phyloP scores from a whole-genome alignment of 345 rosid species.

The Microcos paniculata region DNA sequence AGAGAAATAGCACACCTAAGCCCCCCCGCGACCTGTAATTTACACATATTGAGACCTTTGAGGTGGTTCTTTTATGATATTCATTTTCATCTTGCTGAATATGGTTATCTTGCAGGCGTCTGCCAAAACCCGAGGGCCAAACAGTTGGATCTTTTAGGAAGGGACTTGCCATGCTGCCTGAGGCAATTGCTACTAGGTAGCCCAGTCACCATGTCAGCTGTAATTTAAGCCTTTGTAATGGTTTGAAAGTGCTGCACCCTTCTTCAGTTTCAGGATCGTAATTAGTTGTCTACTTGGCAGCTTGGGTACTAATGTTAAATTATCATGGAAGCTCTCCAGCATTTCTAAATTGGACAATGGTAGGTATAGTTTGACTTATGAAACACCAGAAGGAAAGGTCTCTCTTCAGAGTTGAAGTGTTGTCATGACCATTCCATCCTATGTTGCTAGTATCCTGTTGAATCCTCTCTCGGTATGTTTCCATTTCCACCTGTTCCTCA shows the following conservation, averaged over 20 bases:
- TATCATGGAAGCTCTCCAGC: constrained; percentile 79
- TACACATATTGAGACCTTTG: constrained; percentile 16
- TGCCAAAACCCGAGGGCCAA: constrained; percentile 91
- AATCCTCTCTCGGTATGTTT: constrained; percentile 77
- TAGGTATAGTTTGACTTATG: constrained; percentile 67
- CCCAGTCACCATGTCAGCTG: constrained; percentile 11
- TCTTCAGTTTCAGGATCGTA: constrained; percentile 17
- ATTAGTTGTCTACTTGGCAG: constrained; percentile 43
- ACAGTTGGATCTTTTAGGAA: constrained; percentile 93
- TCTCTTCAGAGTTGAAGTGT: constrained; percentile 68
- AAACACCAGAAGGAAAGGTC: constrained; percentile 86
- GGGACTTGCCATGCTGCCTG: constrained; percentile 84
- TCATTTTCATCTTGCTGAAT: constrained; percentile 8
- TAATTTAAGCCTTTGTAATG: neutral
- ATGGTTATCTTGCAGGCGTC: constrained; percentile 45
- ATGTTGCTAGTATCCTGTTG: constrained; percentile 68
- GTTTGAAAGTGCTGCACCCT: neutral
- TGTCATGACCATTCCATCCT: constrained; percentile 84
- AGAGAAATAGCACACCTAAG: constrained; percentile 62
- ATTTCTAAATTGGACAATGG: constrained; percentile 61
- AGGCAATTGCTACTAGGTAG: constrained; percentile 83
- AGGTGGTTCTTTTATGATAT: constrained; percentile 7
- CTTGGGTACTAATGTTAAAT: constrained; percentile 72
- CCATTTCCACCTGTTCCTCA: constrained; percentile 10
- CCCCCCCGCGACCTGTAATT: constrained; percentile 78